Conservation (phyloP, 1,284 basidiomycete genomes). For the Ceratobasidium sp. region DNA sequence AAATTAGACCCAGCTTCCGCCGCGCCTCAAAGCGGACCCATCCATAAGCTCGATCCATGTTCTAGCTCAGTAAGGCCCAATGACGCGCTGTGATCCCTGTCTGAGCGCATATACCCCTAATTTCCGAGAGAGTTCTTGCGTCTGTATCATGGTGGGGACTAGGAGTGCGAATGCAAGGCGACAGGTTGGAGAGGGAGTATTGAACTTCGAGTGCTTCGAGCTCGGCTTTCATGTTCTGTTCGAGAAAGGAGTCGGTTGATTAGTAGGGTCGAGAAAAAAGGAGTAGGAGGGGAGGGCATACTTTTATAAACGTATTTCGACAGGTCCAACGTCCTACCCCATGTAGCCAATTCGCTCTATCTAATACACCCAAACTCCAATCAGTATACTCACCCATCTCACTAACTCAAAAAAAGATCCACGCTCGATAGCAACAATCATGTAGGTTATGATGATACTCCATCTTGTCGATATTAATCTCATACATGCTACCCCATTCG, state of each 20-base stretch:
- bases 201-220: constrained; percentile 77
- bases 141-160: constrained; percentile 34
- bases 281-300: constrained; percentile 4
- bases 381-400: not conserved
- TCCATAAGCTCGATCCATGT: constrained; percentile 29
- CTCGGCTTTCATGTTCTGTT: constrained; percentile 70
- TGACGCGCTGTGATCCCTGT: constrained; percentile 32
- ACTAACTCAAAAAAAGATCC: constrained; percentile 52
- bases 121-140: constrained; percentile 21
- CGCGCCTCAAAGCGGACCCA: constrained; percentile 28
- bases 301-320: constrained; percentile 48
- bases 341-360: constrained; percentile 86
- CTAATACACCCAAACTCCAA: constrained; percentile 52
- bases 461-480: constrained; percentile 58
- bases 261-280: not conserved
- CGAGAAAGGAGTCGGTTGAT: not conserved
- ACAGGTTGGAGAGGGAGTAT: constrained; percentile 80
- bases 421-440: constrained; percentile 81
- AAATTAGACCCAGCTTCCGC: not conserved
- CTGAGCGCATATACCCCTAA: constrained; percentile 37
- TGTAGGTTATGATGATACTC: constrained; percentile 75
- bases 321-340: constrained; percentile 74
- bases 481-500: constrained; percentile 64
- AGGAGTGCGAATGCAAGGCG: constrained; percentile 57
- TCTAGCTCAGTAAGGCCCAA: constrained; percentile 24